These are phyloP conservation scores for Pythium oligandrum DNA, from an alignment of 352 stramenopile genomes.

Conservation along the genomic window DNA sequence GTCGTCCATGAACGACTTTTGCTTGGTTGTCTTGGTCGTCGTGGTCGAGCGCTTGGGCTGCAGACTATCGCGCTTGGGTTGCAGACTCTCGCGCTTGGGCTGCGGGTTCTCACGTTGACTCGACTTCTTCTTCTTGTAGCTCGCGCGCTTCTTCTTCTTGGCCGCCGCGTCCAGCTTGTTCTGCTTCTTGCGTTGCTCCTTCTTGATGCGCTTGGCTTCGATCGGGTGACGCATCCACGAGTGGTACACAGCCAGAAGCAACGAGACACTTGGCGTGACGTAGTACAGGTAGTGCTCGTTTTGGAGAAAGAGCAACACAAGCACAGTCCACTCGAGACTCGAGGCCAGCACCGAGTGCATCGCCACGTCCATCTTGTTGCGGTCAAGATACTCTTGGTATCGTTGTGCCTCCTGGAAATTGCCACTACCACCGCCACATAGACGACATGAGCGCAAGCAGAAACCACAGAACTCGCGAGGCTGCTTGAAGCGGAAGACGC, in stretches of 20 bases:
- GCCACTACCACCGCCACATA: conserved; percentile 72
- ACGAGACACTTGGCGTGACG: conserved; percentile 30
- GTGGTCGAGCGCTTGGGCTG: conserved; percentile 22
- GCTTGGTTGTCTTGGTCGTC: conserved; percentile 31
- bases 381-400: conserved; percentile 68
- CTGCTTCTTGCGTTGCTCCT: conserved; percentile 35
- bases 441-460: conserved; percentile 60
- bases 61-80: conserved; percentile 1
- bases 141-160: conserved; percentile 35
- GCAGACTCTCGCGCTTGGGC: too few species aligned
- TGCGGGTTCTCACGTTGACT: not conserved
- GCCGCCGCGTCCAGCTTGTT: conserved; percentile 23
- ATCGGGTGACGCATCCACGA: conserved; percentile 41
- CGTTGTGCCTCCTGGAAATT: conserved; percentile 71
- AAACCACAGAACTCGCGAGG: conserved; percentile 70
- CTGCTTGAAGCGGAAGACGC: conserved; percentile 64
- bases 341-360: conserved; percentile 57
- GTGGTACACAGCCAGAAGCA: conserved; percentile 51
- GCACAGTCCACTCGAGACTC: conserved; percentile 33
- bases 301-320: conserved; percentile 38
- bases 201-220: conserved; percentile 49
- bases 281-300: conserved; percentile 56
- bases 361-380: conserved; percentile 48
- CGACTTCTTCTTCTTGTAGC: conserved; percentile 13
- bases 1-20: conserved; percentile 24